Percentiles rank a stretch among this genome's conserved stretches.
These are phyloP conservation scores for Alternaria novae-zelandiae DNA, from an alignment of 2,329 filamentous ascomycete species.

Conservation along the genomic window DNA sequence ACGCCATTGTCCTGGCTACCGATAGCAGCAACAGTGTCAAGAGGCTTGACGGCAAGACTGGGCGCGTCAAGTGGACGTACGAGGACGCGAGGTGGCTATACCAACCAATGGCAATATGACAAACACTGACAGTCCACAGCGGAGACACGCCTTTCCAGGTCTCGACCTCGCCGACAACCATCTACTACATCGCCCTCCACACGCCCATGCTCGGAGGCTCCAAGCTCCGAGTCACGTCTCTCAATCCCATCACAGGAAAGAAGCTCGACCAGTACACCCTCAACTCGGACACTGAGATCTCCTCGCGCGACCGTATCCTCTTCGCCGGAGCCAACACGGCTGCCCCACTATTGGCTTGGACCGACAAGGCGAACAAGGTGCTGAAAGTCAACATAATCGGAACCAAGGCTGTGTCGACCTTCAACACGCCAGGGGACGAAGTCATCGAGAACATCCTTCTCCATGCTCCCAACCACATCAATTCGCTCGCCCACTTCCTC, in stretches of 20 bases:
- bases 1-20: slow-evolving; percentile 72
- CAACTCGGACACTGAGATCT: slow-evolving; percentile 76
- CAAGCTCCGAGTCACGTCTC: slow-evolving; percentile 74
- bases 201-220: slow-evolving; percentile 68
- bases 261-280: slow-evolving; percentile 74
- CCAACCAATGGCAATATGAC: background rate
- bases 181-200: slow-evolving; percentile 81
- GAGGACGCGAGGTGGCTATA: slow-evolving; percentile 62
- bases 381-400: slow-evolving; percentile 75
- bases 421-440: slow-evolving; percentile 51
- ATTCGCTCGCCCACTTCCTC: slow-evolving; percentile 80
- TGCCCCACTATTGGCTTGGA: slow-evolving; percentile 77
- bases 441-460: slow-evolving; percentile 63
- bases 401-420: slow-evolving; percentile 52
- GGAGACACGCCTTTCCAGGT: slow-evolving; percentile 77
- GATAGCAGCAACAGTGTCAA: slow-evolving; percentile 67
- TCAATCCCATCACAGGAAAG: slow-evolving; percentile 76
- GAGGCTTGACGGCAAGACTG: slow-evolving; percentile 74
- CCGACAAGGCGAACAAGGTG: slow-evolving; percentile 66
- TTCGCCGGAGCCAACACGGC: slow-evolving; percentile 79
- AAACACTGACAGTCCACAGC: slow-evolving; percentile 47
- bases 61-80: slow-evolving; percentile 79
- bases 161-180: slow-evolving; percentile 70
- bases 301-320: slow-evolving; percentile 68
- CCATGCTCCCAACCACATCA: slow-evolving; percentile 75